Evolutionary conservation across 2,329 filamentous ascomycete species (phyloP).

Genomic region (Clarireedia paspali): DNA sequence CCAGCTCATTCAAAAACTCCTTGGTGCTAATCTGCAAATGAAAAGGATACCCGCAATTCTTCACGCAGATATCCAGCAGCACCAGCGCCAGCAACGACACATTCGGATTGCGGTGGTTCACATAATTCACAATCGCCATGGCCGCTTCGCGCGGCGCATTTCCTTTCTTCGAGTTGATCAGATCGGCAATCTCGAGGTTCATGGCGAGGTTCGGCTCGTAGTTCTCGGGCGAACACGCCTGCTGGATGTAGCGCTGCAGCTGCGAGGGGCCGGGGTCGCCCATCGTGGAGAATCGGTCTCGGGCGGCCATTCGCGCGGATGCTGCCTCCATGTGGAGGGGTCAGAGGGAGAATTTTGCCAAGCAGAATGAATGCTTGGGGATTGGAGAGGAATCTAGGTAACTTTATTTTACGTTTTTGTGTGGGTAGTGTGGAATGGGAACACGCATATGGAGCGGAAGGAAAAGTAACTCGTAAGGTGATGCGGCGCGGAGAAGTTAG

Average conservation of each 20-base stretch:
- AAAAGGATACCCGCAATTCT: slow-evolving; percentile 99
- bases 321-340: slow-evolving; percentile 72
- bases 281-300: slow-evolving; percentile 86
- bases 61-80: slow-evolving; percentile 96
- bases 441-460: not conserved
- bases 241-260: slow-evolving; percentile 90
- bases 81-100: slow-evolving; percentile 83
- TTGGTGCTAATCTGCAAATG: slow-evolving; percentile 98
- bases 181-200: slow-evolving; percentile 90
- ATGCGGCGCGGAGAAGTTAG: not conserved
- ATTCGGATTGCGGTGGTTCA: slow-evolving; percentile 96
- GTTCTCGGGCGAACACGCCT: slow-evolving; percentile 94
- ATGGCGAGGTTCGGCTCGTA: slow-evolving; percentile 96
- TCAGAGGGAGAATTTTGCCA: slow-evolving; percentile 14
- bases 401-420: not conserved
- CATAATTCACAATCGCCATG: slow-evolving; percentile 82
- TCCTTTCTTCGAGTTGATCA: slow-evolving; percentile 97
- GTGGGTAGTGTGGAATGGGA: not conserved
- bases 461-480: not conserved
- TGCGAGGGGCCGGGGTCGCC: slow-evolving; percentile 73
- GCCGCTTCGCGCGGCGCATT: slow-evolving; percentile 92
- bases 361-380: not conserved
- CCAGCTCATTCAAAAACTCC: slow-evolving; percentile 97
- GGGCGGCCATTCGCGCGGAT: slow-evolving; percentile 87
- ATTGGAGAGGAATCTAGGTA: not conserved